These are phyloP conservation scores for Hanseniaspora vineae DNA, from an alignment of 805 yeast genomes.

Conservation along the genomic window DNA sequence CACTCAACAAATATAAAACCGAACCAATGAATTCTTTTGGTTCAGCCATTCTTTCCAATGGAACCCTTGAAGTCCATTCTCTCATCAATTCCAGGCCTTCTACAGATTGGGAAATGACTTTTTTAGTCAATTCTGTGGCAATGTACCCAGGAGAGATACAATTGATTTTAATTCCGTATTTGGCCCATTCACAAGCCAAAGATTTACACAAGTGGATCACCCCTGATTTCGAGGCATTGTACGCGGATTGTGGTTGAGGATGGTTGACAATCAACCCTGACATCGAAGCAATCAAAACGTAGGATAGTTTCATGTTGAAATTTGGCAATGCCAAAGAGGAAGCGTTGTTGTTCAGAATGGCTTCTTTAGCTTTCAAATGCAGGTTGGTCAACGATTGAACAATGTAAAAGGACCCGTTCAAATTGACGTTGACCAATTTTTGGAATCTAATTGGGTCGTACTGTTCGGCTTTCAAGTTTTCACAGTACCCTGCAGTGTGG, in stretches of 20 bases:
- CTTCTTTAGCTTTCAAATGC: conserved; percentile 8
- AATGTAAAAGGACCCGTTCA: conserved; percentile 62
- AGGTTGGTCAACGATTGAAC: conserved; percentile 15
- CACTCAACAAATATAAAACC: conserved; percentile 58
- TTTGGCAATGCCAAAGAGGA: conserved; percentile 7
- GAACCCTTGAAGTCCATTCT: conserved; percentile 60
- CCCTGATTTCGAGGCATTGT: conserved; percentile 81
- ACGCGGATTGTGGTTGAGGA: conserved; percentile 70
- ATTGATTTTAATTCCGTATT: conserved; percentile 62
- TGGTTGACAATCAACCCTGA: conserved; percentile 65
- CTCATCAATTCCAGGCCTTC: conserved; percentile 39
- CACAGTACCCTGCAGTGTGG: conserved; percentile 79
- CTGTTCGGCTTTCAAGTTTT: conserved; percentile 64
- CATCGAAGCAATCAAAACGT: conserved; percentile 67
- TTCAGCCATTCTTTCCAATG: conserved; percentile 75
- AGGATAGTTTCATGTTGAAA: conserved; percentile 35
- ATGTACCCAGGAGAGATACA: conserved; percentile 74
- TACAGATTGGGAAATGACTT: conserved; percentile 45
- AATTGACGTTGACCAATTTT: conserved; percentile 54
- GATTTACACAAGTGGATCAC: conserved; percentile 69
- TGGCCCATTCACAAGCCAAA: conserved; percentile 74
- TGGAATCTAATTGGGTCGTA: conserved; percentile 64
- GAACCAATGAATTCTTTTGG: conserved; percentile 76
- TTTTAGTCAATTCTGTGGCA: conserved; percentile 63
- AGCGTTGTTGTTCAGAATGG: background rate